Evolutionary conservation across 148 eudicot genomes (phyloP).

Genomic region (Camellia japonica): DNA sequence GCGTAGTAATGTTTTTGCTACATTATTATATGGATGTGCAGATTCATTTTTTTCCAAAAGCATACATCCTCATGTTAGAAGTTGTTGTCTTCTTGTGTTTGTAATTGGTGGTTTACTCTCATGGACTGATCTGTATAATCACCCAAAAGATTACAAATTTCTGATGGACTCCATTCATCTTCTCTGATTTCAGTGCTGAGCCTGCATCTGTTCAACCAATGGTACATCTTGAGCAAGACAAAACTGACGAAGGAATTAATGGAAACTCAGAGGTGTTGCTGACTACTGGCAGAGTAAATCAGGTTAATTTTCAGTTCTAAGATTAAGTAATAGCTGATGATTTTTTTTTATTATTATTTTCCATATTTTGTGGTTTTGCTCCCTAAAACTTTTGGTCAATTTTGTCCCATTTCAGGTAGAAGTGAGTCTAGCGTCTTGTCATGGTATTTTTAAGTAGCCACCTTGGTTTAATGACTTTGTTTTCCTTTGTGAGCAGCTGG

Average conservation of each 20-base stretch:
- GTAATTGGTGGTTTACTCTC: background rate
- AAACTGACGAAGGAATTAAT: conserved; percentile 33
- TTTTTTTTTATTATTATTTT: background rate
- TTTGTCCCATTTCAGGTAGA: conserved; percentile 1
- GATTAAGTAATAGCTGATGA: background rate
- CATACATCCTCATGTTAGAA: background rate
- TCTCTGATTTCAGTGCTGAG: conserved; percentile 46
- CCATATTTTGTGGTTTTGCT: background rate
- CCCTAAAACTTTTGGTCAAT: background rate
- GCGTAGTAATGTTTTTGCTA: background rate
- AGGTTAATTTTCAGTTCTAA: background rate
- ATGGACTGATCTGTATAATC: background rate
- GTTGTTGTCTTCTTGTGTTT: background rate
- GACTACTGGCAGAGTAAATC: conserved; percentile 9
- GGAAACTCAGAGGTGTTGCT: conserved; percentile 34
- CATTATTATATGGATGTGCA: background rate
- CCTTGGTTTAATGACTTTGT: background rate
- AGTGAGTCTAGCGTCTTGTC: background rate
- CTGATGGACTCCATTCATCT: conserved; percentile 11
- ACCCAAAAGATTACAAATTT: background rate
- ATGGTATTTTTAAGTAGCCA: background rate
- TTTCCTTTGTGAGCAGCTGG: conserved; percentile 26
- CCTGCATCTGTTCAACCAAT: conserved; percentile 41
- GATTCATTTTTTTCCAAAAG: background rate
- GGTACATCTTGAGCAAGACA: conserved; percentile 39